Conservation (phyloP, 805 yeast genomes). For the Candida nanaspora region DNA sequence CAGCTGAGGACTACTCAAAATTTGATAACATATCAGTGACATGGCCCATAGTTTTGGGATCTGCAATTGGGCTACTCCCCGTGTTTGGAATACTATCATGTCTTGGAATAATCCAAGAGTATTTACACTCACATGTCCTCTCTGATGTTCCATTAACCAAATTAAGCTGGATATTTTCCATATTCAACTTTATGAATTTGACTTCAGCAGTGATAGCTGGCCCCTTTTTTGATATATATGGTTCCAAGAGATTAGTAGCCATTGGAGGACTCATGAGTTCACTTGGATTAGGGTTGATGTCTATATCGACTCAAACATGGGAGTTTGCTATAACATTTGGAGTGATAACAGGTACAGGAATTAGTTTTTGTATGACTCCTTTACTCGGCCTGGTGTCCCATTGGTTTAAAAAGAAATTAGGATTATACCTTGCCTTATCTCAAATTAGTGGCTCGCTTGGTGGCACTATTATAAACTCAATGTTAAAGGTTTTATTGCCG, state of each 20-base stretch:
- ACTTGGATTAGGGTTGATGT: constrained; percentile 44
- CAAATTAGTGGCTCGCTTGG: constrained; percentile 59
- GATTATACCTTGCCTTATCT: constrained; percentile 23
- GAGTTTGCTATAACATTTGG: constrained; percentile 36
- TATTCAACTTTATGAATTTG: constrained; percentile 43
- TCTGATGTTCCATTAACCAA: constrained; percentile 35
- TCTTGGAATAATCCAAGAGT: constrained; percentile 56
- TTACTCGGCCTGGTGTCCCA: constrained; percentile 38
- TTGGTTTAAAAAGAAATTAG: constrained; percentile 36
- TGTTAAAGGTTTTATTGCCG: constrained; percentile 37
- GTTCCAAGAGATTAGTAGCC: constrained; percentile 35
- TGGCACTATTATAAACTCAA: constrained; percentile 53
- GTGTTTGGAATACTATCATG: constrained; percentile 52
- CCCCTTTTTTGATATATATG: constrained; percentile 48
- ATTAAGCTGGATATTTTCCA: constrained; percentile 59
- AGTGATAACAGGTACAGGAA: constrained; percentile 32
- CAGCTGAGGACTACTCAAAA: no score
- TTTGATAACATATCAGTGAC: constrained; percentile 53
- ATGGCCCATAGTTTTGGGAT: constrained; percentile 49
- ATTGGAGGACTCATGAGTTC: constrained; percentile 34
- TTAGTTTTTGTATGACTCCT: constrained; percentile 37
- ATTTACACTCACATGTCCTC: constrained; percentile 49
- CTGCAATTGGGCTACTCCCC: constrained; percentile 47
- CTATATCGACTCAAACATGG: constrained; percentile 31
- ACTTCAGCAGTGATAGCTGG: constrained; percentile 46